Evolutionary conservation across 257 asterid genomes (phyloP).

Genomic region (Coffea eugenioides): DNA sequence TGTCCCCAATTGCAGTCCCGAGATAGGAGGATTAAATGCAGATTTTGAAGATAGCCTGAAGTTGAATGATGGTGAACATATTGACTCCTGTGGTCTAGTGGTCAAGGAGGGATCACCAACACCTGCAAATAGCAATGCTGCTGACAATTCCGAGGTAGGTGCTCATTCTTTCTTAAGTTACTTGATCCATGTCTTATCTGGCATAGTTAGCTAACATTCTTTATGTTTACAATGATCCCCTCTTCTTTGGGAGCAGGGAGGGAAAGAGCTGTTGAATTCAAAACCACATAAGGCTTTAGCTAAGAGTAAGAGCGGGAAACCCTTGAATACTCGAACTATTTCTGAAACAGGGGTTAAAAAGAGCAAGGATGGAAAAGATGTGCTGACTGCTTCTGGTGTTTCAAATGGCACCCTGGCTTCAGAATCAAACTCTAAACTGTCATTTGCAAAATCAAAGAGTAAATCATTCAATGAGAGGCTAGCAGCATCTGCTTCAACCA

Average conservation of each 20-base stretch:
- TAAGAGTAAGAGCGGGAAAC: slow-evolving; percentile 30
- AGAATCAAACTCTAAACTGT: slow-evolving; percentile 20
- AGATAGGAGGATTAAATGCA: slow-evolving; percentile 23
- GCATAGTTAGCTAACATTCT: too few species aligned
- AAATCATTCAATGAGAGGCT: slow-evolving; percentile 30
- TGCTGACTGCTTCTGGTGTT: slow-evolving; percentile 16
- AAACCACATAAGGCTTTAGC: slow-evolving; percentile 21
- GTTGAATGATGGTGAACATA: slow-evolving; percentile 23
- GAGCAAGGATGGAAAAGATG: slow-evolving; percentile 32
- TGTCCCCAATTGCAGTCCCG: slow-evolving; percentile 19
- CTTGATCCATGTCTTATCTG: background rate
- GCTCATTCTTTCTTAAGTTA: background rate
- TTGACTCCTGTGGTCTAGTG: slow-evolving; percentile 17
- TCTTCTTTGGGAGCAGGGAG: slow-evolving; percentile 25
- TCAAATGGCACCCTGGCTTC: slow-evolving; percentile 27
- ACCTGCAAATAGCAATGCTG: slow-evolving; percentile 21
- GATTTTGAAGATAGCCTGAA: slow-evolving; percentile 18
- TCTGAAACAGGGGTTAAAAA: slow-evolving; percentile 18
- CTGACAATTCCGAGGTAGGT: slow-evolving; percentile 24
- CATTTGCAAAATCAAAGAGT: slow-evolving; percentile 27
- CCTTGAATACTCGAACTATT: slow-evolving; percentile 23
- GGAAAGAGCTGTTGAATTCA: slow-evolving; percentile 19
- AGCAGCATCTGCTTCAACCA: slow-evolving; percentile 15
- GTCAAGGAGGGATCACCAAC: slow-evolving; percentile 12
- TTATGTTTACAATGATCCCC: background rate